Evolutionary conservation across 331 rosid genomes (phyloP), one percentile per base, ranked within the genome.

Genomic region (Phaseolus coccineus): DNA sequence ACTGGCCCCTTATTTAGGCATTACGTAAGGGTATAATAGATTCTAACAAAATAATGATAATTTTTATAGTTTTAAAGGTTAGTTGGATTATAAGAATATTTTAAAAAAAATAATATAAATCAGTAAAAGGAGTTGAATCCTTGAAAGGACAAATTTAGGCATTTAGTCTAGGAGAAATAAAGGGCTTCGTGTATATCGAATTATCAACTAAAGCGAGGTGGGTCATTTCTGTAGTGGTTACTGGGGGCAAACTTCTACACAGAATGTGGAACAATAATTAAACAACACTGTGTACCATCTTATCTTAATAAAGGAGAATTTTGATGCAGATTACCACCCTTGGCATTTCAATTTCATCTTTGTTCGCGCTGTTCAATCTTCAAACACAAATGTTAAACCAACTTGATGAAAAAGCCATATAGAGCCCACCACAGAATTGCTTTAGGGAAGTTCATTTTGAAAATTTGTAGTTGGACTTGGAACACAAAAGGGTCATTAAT

Each of bases 391-490:
- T 48, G 22, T 9, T 77, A 67, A 27, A 52, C 66, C 42, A 37
- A 16, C 66, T 52, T 52, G 0, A 63, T 47, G 3, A 33, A 57
- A 77, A 4, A 79, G 13, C 12, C 31, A 58, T 30, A 69, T 30
- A 28, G 15, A 12, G 42, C 24, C 24, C 51, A 46, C 40, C 13
- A 31, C 37, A 74, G 52, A 57, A 67, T 46, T 71, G 55, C 80
- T 51, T 68, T 75, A 3, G 57, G 37, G 48, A 71, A 22, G 24
- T 76, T 25, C 28, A 63, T 64, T 72, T 73, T 80, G 80, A 56
- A 86, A 79, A 31, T 39, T 46, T 79, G 80, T 52, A 62, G 64
- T 80, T 73, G 73, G 47, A 48, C 73, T 1, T 25, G 28, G 57
- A 64, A 68, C 68, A 80, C 0, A 56, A 59, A 62, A 77, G 77